Evolutionary conservation across 2,329 filamentous ascomycete genomes (phyloP), one percentile per base, ranked within the genome.

Genomic region (Penicillium fuscoglaucum): DNA sequence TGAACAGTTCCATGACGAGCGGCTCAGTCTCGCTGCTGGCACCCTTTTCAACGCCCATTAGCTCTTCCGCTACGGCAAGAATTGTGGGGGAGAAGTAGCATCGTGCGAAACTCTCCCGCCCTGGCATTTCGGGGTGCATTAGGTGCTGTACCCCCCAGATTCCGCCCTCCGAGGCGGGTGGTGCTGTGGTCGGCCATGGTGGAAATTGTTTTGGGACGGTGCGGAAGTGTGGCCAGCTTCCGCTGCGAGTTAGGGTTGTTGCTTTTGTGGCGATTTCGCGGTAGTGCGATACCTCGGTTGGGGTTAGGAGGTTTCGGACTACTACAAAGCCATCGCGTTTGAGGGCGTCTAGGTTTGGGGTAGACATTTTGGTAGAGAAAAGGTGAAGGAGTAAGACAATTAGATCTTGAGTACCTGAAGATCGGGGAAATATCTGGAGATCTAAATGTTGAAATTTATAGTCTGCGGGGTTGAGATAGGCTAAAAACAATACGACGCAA

Each of bases 81-180:
- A 93, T 78, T 28, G 81, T 79, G 24, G 83, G 78, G 35, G 86
- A 84, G 72, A 96, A 96, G 77, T 96, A 96, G 57, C 84, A 80
- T 51, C 79, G 72, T 6, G 86, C 83, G 74, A 93, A 96, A 3
- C 81, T 72, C 3, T 80, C 74, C 59, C 84, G 81, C 54, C 84
- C 82, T 0, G 86, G 83, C 65, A 93, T 84, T 1, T 82, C 79
- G 0, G 91, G 91, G 73, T 93, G 88, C 68, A 96, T 81, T 6
- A 96, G 82, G 74, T 93, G 90, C 79, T 96, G 91, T 3, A 96
- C 88, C 62, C 91, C 91, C 92, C 91, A 96, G 74, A 96, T 96
- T 21, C 90, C 90, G 52, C 81, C 76, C 50, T 79, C 74, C 0
- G 71, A 71, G 39, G 74, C 73, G 1, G 78, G 75, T 0, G 80